Evolutionary conservation across 1,284 basidiomycete genomes (phyloP).

Genomic region (Boletus semigastroideus): DNA sequence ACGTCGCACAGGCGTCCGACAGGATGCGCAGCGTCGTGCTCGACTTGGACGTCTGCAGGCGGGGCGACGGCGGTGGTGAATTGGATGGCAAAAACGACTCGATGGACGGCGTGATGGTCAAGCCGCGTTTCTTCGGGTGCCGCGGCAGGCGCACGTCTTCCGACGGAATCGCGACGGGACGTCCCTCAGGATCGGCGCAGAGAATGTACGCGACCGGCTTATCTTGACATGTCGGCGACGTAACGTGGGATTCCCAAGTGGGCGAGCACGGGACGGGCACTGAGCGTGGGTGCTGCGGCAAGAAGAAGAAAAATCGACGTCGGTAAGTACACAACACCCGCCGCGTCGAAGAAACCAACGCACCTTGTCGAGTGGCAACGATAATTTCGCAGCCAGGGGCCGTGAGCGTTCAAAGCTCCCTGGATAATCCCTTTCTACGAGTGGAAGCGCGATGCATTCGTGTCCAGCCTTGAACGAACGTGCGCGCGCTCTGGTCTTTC

Average conservation of each 20-base stretch:
- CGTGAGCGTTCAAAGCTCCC: constrained; percentile 12
- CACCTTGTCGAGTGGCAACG: constrained; percentile 21
- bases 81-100: not conserved
- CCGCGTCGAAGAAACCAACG: constrained; percentile 1
- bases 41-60: constrained; percentile 11
- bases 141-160: constrained; percentile 6
- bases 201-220: constrained; percentile 12
- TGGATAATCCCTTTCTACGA: constrained; percentile 7
- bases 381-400: constrained; percentile 18
- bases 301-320: too few species aligned
- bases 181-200: constrained; percentile 20
- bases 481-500: constrained; percentile 2
- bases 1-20: constrained; percentile 25
- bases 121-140: constrained; percentile 11
- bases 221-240: constrained; percentile 10
- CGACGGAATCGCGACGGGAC: constrained; percentile 13
- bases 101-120: constrained; percentile 5
- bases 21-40: constrained; percentile 26
- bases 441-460: not conserved
- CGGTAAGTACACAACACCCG: too few species aligned
- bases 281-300: constrained; percentile 11
- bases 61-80: not conserved
- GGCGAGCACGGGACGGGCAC: not conserved
- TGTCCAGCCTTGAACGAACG: constrained; percentile 20
- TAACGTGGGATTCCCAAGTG: constrained; percentile 11